Evolutionary conservation across 441 rosid genomes (phyloP), one percentile per base, ranked within the genome.

Genomic region (Corymbia calophylla): DNA sequence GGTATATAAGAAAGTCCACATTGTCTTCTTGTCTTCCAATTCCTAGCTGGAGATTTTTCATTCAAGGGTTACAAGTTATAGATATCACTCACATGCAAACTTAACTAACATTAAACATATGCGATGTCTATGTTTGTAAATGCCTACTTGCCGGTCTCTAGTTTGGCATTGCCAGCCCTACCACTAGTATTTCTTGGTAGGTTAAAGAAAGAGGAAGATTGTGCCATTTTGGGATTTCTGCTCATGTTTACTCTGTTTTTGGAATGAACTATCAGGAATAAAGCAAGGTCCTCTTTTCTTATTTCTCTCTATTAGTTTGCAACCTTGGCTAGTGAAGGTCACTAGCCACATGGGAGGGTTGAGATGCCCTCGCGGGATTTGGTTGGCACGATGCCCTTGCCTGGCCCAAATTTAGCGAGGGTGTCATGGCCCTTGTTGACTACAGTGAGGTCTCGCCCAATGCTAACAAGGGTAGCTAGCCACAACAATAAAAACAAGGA

Each of bases 301-400:
- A 58, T 58, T 9, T 58, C 62, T 13, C 10, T 58, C 25, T 25
- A 29, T 29, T 58, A 58, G n/a, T 25, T 25, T 10, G 0, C 0
- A 2, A 14, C 64, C n/a, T 58, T 29, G 25, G 62, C 25, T 58
- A 29, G 62, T 0, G 6, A 6, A 58, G 64, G 23, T 58, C 25
- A 3, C 64, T 0, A 0, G 14, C 14, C 64, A 58, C 64, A 58
- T 23, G 64, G 1, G 0, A 1, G 62, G 13, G 6, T 29, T 13
- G 25, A 58, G 64, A 58, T 0, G 0, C 14, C n/a, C 6, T 9
- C 25, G 10, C 0, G 9, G 3, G 64, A 58, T 58, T 58, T 58
- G 64, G 3, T 3, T 0, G 1, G 25, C n/a, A 25, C 25, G n/a
- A 58, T 25, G n/a, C n/a, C 62, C n/a, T 58, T 25, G 62, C 29